Conservation (phyloP, 1,284 basidiomycete genomes). For the Polyporus tsugae region DNA sequence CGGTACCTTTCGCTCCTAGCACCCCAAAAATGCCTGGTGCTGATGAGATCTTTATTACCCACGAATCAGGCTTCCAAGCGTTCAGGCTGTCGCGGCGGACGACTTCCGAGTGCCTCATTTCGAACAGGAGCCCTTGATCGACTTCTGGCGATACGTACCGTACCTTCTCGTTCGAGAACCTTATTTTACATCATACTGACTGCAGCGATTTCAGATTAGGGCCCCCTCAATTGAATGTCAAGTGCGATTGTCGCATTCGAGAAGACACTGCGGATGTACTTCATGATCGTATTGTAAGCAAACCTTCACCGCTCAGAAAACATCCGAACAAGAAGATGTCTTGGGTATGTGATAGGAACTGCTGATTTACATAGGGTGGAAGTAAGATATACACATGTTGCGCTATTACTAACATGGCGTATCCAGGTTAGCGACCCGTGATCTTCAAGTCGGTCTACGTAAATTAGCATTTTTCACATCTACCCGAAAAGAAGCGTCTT, state of each 20-base stretch:
- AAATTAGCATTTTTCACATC: background rate
- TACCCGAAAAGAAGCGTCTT: background rate
- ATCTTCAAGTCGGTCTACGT: background rate
- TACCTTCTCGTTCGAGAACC: background rate
- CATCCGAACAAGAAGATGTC: background rate
- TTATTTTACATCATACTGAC: conserved; percentile 1
- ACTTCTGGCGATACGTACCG: background rate
- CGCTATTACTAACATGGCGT: background rate
- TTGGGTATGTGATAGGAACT: background rate
- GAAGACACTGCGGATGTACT: background rate
- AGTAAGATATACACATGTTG: background rate
- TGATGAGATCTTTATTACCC: background rate
- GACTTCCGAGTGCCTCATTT: conserved; percentile 1
- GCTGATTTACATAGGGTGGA: background rate
- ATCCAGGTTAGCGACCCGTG: background rate
- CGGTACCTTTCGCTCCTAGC: background rate
- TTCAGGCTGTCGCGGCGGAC: background rate
- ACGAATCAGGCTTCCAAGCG: background rate
- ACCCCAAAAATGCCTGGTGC: background rate
- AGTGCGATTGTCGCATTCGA: background rate
- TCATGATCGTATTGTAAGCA: background rate
- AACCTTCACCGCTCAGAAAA: background rate
- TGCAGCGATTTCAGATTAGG: background rate
- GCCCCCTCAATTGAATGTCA: background rate
- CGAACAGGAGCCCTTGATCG: conserved; percentile 3